These are phyloP conservation scores for Clathrospora elynae DNA, from an alignment of 2,329 filamentous ascomycete genomes.

Conservation along the genomic window DNA sequence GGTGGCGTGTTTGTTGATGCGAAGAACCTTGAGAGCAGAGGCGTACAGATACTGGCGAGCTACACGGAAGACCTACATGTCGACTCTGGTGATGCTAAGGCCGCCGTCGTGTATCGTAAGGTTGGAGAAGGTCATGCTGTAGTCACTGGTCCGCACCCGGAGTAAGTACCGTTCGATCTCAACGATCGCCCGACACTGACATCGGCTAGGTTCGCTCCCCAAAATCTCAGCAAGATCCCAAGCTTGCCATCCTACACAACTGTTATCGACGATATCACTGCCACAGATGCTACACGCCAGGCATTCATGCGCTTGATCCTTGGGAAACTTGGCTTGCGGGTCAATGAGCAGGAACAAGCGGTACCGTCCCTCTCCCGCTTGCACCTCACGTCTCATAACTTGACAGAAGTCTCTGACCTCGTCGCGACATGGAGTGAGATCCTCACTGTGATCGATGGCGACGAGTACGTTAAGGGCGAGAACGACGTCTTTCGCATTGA, in stretches of 20 bases:
- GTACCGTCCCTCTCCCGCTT: constrained; percentile 81
- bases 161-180: constrained; percentile 62
- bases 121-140: constrained; percentile 80
- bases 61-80: constrained; percentile 78
- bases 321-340: constrained; percentile 77
- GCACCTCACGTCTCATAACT: constrained; percentile 75
- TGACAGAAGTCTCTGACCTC: constrained; percentile 69
- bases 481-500: constrained; percentile 83
- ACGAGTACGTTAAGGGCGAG: constrained; percentile 77
- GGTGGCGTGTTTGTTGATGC: constrained; percentile 91
- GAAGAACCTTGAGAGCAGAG: constrained; percentile 62
- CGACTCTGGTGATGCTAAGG: constrained; percentile 72
- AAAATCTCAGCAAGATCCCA: constrained; percentile 72
- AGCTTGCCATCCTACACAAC: constrained; percentile 71
- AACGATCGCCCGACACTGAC: neutral
- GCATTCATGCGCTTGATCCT: constrained; percentile 81
- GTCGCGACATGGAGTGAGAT: constrained; percentile 70
- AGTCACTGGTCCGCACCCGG: constrained; percentile 87
- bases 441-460: constrained; percentile 66
- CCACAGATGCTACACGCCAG: constrained; percentile 71
- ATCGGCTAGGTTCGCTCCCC: constrained; percentile 73
- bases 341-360: constrained; percentile 69
- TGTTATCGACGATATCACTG: constrained; percentile 69
- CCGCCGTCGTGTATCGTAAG: constrained; percentile 82
- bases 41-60: constrained; percentile 80